Evolutionary conservation across 108 stramenopile genomes (phyloP).

Genomic region (Nitzschia inconspicua): DNA sequence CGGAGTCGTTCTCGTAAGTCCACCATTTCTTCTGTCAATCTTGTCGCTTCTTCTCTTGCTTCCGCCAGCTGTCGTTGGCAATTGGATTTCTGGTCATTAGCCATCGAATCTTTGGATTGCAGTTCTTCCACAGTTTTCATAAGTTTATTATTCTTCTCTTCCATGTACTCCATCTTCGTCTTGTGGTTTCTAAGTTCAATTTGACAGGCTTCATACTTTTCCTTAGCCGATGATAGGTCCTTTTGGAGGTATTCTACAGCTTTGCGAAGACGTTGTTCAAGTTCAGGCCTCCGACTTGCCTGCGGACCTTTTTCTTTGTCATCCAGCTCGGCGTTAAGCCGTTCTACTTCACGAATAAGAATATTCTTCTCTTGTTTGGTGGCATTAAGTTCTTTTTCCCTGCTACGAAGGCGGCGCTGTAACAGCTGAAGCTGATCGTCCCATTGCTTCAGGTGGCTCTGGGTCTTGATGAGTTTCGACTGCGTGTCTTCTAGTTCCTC

Average conservation of each 20-base stretch:
- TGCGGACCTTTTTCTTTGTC: not conserved
- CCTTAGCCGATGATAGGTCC: slow-evolving; percentile 1
- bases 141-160: slow-evolving; percentile 5
- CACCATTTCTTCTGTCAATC: slow-evolving; percentile 13
- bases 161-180: slow-evolving; percentile 1
- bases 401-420: slow-evolving; percentile 1
- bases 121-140: not conserved
- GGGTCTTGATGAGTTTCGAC: slow-evolving; percentile 4
- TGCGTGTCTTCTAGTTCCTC: too few species aligned
- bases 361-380: slow-evolving; percentile 4
- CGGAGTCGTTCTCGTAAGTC: slow-evolving; percentile 11
- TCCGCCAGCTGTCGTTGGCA: slow-evolving; percentile 14
- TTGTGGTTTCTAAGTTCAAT: slow-evolving; percentile 1
- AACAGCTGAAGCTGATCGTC: slow-evolving; percentile 7
- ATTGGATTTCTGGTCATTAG: not conserved
- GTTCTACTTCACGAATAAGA: slow-evolving; percentile 9
- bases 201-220: not conserved
- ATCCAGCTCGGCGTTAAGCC: slow-evolving; percentile 14
- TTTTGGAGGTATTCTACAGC: slow-evolving; percentile 13
- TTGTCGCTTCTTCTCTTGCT: not conserved
- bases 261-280: slow-evolving; percentile 11
- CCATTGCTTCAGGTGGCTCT: slow-evolving; percentile 3
- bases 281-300: slow-evolving; percentile 1
- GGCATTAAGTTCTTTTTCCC: slow-evolving; percentile 4
- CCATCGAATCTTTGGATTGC: not conserved